Evolutionary conservation across 2,329 filamentous ascomycete genomes (phyloP).

Genomic region (Malbranchea cinnamomea): DNA sequence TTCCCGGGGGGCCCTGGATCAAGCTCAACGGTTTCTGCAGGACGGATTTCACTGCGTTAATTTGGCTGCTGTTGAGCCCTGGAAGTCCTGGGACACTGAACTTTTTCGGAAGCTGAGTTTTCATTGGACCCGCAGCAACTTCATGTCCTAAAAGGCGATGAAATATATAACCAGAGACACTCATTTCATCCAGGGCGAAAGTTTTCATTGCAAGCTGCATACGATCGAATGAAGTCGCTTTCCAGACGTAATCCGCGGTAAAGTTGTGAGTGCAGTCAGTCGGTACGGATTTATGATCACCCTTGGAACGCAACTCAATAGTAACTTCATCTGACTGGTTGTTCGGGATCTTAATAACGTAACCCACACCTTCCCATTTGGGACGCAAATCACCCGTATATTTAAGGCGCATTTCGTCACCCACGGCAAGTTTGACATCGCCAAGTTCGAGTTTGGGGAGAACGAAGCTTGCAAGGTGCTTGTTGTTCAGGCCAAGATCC

Average conservation of each 20-base stretch:
- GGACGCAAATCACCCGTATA: conserved; percentile 89
- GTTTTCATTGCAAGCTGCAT: conserved; percentile 99
- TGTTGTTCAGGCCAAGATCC: conserved; percentile 93
- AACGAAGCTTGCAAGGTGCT: conserved; percentile 88
- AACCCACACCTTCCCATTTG: conserved; percentile 94
- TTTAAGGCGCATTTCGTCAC: conserved; percentile 94
- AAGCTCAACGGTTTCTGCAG: conserved; percentile 85
- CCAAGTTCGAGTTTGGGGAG: conserved; percentile 94
- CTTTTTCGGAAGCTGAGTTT: conserved; percentile 88
- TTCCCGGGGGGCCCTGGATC: conserved; percentile 93
- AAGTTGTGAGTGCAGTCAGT: conserved; percentile 97
- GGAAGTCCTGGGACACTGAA: conserved; percentile 90
- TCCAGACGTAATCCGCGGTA: conserved; percentile 98
- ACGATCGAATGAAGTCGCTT: conserved; percentile 95
- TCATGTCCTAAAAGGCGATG: conserved; percentile 92
- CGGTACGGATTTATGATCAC: conserved; percentile 89
- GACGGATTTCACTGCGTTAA: conserved; percentile 90
- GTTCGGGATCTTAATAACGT: conserved; percentile 98
- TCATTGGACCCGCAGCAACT: conserved; percentile 87
- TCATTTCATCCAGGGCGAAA: conserved; percentile 95
- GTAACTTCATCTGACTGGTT: conserved; percentile 97
- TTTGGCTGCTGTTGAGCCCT: conserved; percentile 88
- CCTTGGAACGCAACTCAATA: conserved; percentile 83
- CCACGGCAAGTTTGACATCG: conserved; percentile 93
- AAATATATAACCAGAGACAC: conserved; percentile 96